These are phyloP conservation scores for Neurospora sp. DNA, from an alignment of 495 filamentous ascomycete genomes.

Conservation along the genomic window DNA sequence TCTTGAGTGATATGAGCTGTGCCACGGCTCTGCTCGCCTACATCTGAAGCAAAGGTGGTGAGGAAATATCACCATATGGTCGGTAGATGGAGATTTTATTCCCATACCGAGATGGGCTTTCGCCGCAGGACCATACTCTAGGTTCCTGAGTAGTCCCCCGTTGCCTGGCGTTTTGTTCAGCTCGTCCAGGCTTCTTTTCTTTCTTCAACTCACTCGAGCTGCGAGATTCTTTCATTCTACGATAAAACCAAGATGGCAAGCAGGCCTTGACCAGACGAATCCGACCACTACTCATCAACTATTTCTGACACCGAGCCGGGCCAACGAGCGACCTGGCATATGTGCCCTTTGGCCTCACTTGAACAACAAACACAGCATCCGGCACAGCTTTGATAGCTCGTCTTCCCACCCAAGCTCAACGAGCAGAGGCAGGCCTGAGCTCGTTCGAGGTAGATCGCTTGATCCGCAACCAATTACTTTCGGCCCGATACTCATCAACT, in stretches of 20 bases:
- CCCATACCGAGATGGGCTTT: background rate
- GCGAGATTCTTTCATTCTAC: background rate
- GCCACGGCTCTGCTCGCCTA: background rate
- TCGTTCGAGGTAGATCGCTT: constrained; percentile 27
- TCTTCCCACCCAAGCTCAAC: constrained; percentile 31
- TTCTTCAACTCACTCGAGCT: background rate
- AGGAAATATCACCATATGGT: background rate
- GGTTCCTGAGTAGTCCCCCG: background rate
- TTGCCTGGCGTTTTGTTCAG: background rate
- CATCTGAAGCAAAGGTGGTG: background rate
- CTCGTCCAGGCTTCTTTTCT: background rate
- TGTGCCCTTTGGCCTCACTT: background rate
- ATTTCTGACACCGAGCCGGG: background rate
- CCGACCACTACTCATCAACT: background rate
- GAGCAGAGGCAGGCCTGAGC: constrained; percentile 25
- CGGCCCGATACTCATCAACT: no score
- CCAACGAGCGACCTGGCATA: background rate
- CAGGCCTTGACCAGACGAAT: background rate
- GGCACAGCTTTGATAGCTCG: constrained; percentile 24
- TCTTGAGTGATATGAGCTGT: background rate
- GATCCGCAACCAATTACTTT: background rate
- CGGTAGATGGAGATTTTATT: background rate
- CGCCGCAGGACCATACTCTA: background rate
- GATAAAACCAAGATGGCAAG: background rate
- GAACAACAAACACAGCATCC: background rate